These are phyloP conservation scores for Podila epicladia DNA, from an alignment of 192 early-diverging fungal genomes.

Conservation along the genomic window DNA sequence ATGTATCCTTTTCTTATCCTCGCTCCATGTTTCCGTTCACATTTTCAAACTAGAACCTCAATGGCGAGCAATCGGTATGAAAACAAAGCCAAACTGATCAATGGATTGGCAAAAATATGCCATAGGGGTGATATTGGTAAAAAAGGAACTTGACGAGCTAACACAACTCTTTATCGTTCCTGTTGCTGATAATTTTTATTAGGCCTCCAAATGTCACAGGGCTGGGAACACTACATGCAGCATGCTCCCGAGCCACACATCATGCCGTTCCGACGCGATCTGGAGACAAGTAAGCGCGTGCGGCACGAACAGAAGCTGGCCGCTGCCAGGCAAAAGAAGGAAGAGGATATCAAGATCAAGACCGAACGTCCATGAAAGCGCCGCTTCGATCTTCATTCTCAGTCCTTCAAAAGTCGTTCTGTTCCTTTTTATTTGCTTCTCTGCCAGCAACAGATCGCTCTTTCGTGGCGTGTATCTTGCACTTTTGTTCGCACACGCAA, in stretches of 20 bases:
- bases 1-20: neutral
- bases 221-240: constrained; percentile 28
- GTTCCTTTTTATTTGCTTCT: too few relatives aligned
- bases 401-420: too few relatives aligned
- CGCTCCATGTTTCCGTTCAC: neutral
- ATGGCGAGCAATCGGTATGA: constrained; percentile 20
- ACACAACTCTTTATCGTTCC: neutral
- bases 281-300: neutral
- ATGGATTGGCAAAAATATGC: too few relatives aligned
- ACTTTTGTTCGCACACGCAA: neutral
- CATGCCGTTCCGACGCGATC: constrained; percentile 27
- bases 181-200: neutral
- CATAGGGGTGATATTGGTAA: too few relatives aligned
- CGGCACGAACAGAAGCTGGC: neutral
- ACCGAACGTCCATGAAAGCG: too few relatives aligned
- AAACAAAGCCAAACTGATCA: neutral
- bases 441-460: too few relatives aligned
- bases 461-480: neutral
- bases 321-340: neutral
- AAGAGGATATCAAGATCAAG: neutral
- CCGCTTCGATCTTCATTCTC: too few relatives aligned
- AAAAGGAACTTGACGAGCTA: too few relatives aligned
- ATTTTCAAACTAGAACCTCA: constrained; percentile 11
- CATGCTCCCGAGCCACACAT: constrained; percentile 48
- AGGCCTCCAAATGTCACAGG: constrained; percentile 24